Conservation (phyloP, 345 rosid genomes). For the Limnanthes douglasii region DNA sequence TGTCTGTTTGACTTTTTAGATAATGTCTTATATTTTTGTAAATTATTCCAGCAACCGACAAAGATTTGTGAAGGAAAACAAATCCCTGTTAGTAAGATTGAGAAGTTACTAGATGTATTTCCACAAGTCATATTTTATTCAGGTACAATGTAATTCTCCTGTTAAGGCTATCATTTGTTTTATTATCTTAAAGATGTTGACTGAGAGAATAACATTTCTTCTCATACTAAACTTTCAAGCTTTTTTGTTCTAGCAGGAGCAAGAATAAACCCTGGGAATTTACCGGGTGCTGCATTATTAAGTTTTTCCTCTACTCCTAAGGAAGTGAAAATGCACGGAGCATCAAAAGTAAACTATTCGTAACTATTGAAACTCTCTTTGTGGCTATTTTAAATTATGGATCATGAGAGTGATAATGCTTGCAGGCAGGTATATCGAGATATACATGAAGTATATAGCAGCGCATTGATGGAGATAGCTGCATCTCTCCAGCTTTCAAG, state of each 20-base stretch:
- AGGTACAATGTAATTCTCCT: slow-evolving; percentile 28
- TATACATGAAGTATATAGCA: slow-evolving; percentile 43
- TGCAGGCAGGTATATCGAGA: slow-evolving; percentile 37
- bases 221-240: slow-evolving; percentile 6
- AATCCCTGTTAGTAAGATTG: slow-evolving; percentile 58
- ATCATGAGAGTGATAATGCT: slow-evolving; percentile 9
- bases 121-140: slow-evolving; percentile 69
- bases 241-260: slow-evolving; percentile 40
- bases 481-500: slow-evolving; percentile 73
- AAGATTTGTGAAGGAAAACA: slow-evolving; percentile 61
- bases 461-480: slow-evolving; percentile 46
- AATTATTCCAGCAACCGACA: slow-evolving; percentile 46
- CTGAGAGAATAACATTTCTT: no score
- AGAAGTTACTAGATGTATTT: slow-evolving; percentile 79
- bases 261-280: slow-evolving; percentile 25
- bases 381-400: slow-evolving; percentile 7
- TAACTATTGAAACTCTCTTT: slow-evolving; percentile 3
- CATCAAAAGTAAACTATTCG: slow-evolving; percentile 28
- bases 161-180: no score
- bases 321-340: slow-evolving; percentile 28
- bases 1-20: slow-evolving; percentile 1
- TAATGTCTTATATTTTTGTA: slow-evolving; percentile 10
- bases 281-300: slow-evolving; percentile 80
- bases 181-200: no score
- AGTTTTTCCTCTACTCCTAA: slow-evolving; percentile 46